phyloP scores from a whole-genome alignment of 169 alveolate species.

The Cryptosporidium tyzzeri region DNA sequence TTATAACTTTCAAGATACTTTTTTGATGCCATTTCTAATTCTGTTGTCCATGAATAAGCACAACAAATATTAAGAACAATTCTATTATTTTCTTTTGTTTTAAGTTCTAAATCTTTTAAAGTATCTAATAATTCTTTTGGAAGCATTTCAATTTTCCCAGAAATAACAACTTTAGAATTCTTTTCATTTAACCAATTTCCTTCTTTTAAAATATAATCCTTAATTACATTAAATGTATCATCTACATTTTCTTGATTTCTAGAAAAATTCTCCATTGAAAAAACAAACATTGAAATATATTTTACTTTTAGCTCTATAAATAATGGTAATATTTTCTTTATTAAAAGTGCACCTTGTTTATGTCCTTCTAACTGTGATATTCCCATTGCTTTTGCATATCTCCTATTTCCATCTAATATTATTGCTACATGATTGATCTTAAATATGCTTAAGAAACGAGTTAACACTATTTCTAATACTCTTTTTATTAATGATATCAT shows the following conservation, averaged over 20 bases:
- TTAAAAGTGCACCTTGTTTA: slow-evolving; percentile 77
- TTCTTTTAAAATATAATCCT: slow-evolving; percentile 59
- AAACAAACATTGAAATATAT: slow-evolving; percentile 86
- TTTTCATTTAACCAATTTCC: slow-evolving; percentile 6
- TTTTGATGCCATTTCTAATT: slow-evolving; percentile 41
- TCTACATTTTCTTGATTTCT: slow-evolving; percentile 81
- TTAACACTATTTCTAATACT: not conserved
- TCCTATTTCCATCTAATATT: slow-evolving; percentile 92
- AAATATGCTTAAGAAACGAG: slow-evolving; percentile 17
- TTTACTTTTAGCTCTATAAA: slow-evolving; percentile 83
- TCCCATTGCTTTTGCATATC: slow-evolving; percentile 85
- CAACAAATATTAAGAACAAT: slow-evolving; percentile 62
- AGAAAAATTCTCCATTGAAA: slow-evolving; percentile 87
- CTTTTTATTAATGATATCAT: not conserved
- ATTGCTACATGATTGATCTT: slow-evolving; percentile 83
- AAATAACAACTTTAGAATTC: slow-evolving; percentile 31
- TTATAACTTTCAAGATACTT: not conserved
- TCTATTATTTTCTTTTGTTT: slow-evolving; percentile 23
- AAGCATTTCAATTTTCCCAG: slow-evolving; percentile 52
- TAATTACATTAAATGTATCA: slow-evolving; percentile 70
- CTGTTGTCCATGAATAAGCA: slow-evolving; percentile 63
- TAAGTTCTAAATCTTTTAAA: slow-evolving; percentile 15
- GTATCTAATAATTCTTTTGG: slow-evolving; percentile 13
- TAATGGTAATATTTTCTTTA: slow-evolving; percentile 81
- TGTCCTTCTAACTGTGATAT: slow-evolving; percentile 82